Base-by-base conservation (phyloP, 495 filamentous ascomycete species). In the Filosporella fistucella region DNA sequence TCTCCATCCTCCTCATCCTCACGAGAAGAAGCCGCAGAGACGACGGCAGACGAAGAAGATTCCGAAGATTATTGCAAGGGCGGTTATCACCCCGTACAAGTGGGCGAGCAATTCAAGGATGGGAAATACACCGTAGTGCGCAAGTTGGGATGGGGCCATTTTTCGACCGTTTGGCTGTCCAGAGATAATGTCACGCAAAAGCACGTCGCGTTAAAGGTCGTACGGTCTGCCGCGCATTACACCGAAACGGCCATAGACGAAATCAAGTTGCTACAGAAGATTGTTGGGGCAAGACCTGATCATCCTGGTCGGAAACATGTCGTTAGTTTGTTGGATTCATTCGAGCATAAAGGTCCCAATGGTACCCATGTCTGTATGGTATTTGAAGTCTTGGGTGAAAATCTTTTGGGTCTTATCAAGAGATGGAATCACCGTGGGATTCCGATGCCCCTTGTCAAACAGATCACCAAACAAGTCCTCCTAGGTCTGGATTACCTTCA, bases 51-150 rank as follows among this genome's bases (percentile, higher is more conserved):
- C 57, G 93, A 98, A 68, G 93, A 98, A 68, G 94, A 97, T 61
- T 96, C 89, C 23, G 93, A 98, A 63, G 93, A 98, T 63, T 98
- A 98, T 69, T 96, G 91, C 74, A 97, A 96, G 67, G 93, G 93
- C 52, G 93, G 93, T 28, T 98, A 98, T 62, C 93, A 98, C 60
- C 93, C 93, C 0, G 94, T 97, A 22, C 74, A 75, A 42, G 85
- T 96, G 39, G 93, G 93, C 44, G 93, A 98, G 68, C 85, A 87
- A 55, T 98, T 96, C 77, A 98, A 98, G 61, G 88, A 97, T 62
- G 93, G 90, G 47, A 89, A 88, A 63, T 98, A 98, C 68, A 90
- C 91, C 4, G 82, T 98, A 32, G 88, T 96, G 61, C 85, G 93
- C 65, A 98, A 98, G 72, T 77, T 98, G 17, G 93, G 93, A 32